Evolutionary conservation across 352 stramenopile genomes (phyloP).

Genomic region (Pythium sp.): DNA sequence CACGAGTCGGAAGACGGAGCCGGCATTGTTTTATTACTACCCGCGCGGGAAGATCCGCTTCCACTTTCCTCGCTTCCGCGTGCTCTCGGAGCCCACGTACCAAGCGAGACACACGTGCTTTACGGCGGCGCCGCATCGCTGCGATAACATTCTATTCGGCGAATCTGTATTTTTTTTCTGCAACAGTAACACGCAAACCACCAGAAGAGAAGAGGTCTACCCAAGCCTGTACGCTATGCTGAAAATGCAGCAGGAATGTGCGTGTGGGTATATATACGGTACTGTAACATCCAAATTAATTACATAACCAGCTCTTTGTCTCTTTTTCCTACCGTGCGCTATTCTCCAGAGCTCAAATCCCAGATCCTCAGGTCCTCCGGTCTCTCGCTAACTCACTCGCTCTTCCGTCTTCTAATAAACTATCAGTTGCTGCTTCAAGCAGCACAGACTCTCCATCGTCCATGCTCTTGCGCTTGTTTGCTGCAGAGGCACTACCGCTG

Average conservation of each 20-base stretch:
- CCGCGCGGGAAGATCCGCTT: constrained; percentile 24
- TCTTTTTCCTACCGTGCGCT: background rate
- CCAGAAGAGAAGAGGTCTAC: background rate
- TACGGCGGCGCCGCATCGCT: constrained; percentile 13
- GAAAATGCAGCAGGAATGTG: too few species aligned
- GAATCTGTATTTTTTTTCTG: background rate
- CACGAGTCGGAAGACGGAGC: background rate
- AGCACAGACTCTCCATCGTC: constrained; percentile 1
- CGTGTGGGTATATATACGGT: background rate
- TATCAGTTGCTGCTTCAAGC: background rate
- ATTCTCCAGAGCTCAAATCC: background rate
- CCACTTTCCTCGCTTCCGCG: constrained; percentile 27
- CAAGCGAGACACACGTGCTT: constrained; percentile 20
- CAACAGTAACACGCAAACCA: background rate
- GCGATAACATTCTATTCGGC: background rate
- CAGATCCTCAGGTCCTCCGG: background rate
- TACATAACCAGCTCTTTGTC: background rate
- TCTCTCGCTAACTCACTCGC: background rate
- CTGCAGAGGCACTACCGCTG: constrained; percentile 11
- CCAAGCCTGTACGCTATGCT: too few species aligned
- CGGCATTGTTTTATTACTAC: background rate
- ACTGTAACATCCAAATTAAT: background rate
- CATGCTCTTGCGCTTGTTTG: background rate
- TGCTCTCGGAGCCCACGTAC: constrained; percentile 23
- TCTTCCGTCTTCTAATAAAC: background rate